phyloP scores from a whole-genome alignment of 202 grass and related monocot genomes.

The Schoenoplectus tabernaemontani region DNA sequence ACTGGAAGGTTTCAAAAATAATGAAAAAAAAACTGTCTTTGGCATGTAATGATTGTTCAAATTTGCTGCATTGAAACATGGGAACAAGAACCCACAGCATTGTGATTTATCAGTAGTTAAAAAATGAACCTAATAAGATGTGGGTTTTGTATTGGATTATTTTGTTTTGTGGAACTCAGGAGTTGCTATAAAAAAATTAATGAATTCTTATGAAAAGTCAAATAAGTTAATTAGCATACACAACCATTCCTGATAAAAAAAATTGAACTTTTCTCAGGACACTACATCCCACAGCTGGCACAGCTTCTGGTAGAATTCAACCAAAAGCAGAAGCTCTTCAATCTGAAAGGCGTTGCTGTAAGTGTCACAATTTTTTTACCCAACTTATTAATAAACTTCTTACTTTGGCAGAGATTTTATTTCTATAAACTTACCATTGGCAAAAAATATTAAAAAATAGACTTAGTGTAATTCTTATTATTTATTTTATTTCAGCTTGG shows the following conservation, averaged over 20 bases:
- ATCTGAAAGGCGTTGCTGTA: slow-evolving; percentile 88
- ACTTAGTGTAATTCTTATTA: neutral
- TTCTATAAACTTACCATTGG: neutral
- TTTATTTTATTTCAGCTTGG: slow-evolving; percentile 47
- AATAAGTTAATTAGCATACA: neutral
- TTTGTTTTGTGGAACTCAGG: neutral
- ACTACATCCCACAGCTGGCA: slow-evolving; percentile 92
- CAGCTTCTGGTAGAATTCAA: slow-evolving; percentile 74
- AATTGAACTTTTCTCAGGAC: slow-evolving; percentile 36
- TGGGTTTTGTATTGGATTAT: neutral
- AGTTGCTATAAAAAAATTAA: neutral
- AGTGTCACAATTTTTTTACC: neutral
- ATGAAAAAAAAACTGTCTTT: neutral
- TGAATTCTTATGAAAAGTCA: neutral
- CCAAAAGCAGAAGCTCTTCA: slow-evolving; percentile 63
- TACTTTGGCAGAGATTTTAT: neutral
- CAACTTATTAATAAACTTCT: neutral
- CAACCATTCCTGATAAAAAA: neutral
- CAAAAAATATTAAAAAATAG: neutral
- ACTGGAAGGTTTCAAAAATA: neutral
- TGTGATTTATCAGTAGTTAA: neutral
- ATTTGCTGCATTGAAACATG: neutral
- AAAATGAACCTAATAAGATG: neutral
- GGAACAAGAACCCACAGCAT: neutral
- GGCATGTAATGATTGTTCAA: neutral